Evolutionary conservation across 306 rosid genomes (phyloP), one percentile per base, ranked within the genome.

Genomic region (Dryas octopetala): DNA sequence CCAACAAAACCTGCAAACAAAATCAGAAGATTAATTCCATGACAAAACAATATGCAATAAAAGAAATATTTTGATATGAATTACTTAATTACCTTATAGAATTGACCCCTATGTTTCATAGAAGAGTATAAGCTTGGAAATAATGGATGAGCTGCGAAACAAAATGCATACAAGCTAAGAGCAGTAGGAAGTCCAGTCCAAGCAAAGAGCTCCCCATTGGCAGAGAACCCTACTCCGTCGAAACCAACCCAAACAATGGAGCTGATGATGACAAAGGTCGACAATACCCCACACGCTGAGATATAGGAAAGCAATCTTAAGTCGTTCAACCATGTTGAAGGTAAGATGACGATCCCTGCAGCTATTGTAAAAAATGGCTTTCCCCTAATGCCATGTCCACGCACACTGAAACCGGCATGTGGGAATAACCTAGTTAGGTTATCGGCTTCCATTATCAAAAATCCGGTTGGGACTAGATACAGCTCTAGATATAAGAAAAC

Each of bases 261-360:
- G 10, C 50, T 10, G 16, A 75, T 66, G 13, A 75, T 43, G 32
- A 53, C 15, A 9, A 64, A 3, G 26, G 62, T 41, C 5, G 73
- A 65, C 4, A 66, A 26, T 7, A 54, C 49, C 2, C 79, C 79
- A 3, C 73, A 50, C 13, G 71, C 62, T 19, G 73, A 75, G 49
- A 75, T 15, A 16, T 50, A 75, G 7, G 79, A 67, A 65, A 75
- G 79, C 55, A 52, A 66, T 10, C 65, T 46, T 62, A 75, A 15
- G 65, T 75, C 41, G 13, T 66, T 75, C 15, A 75, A 23, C 58
- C 72, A 64, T 73, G 66, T 64, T 23, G 79, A 28, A 9, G 79
- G 79, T 23, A 64, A 66, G 13, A 75, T 65, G 5, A 75, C 14
- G 6, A 75, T 13, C 44, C 64, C 79, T 5, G 61, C 41, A 64